These are phyloP conservation scores for Saturnispora serradocipensis DNA, from an alignment of 805 yeast species.

Conservation along the genomic window DNA sequence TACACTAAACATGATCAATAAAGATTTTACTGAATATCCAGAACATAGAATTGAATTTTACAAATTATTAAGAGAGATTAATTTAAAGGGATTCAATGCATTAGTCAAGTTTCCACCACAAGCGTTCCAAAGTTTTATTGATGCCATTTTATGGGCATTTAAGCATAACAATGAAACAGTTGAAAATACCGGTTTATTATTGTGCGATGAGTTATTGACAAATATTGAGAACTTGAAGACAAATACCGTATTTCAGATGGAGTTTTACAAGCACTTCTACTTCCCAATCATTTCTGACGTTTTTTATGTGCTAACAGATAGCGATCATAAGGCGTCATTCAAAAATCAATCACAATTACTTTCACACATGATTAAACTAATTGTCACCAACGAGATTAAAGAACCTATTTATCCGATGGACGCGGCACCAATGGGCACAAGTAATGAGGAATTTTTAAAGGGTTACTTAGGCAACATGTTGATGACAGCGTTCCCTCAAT, in stretches of 20 bases:
- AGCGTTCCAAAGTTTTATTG: constrained; percentile 83
- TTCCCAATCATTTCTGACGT: constrained; percentile 87
- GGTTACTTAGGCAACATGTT: constrained; percentile 77
- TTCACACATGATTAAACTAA: constrained; percentile 74
- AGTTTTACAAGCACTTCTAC: constrained; percentile 81
- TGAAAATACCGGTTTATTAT: constrained; percentile 80
- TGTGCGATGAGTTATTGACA: constrained; percentile 73
- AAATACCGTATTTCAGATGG: constrained; percentile 55
- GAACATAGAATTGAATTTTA: constrained; percentile 97
- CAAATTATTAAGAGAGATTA: constrained; percentile 78
- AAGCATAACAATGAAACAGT: constrained; percentile 97
- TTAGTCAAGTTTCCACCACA: constrained; percentile 81
- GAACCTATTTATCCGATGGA: constrained; percentile 75
- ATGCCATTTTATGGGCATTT: constrained; percentile 96
- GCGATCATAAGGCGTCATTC: constrained; percentile 97
- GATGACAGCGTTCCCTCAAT: constrained; percentile 83
- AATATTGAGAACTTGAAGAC: constrained; percentile 75
- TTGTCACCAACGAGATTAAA: constrained; percentile 63
- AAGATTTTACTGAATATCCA: constrained; percentile 93
- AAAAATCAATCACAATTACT: constrained; percentile 76
- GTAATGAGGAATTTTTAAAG: constrained; percentile 69
- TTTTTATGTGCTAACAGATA: constrained; percentile 86
- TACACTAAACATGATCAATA: constrained; percentile 90
- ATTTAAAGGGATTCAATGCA: constrained; percentile 77
- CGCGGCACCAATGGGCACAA: constrained; percentile 77